Base-by-base conservation (phyloP, 768 basidiomycete genomes). In the Clathrus columnatus region DNA sequence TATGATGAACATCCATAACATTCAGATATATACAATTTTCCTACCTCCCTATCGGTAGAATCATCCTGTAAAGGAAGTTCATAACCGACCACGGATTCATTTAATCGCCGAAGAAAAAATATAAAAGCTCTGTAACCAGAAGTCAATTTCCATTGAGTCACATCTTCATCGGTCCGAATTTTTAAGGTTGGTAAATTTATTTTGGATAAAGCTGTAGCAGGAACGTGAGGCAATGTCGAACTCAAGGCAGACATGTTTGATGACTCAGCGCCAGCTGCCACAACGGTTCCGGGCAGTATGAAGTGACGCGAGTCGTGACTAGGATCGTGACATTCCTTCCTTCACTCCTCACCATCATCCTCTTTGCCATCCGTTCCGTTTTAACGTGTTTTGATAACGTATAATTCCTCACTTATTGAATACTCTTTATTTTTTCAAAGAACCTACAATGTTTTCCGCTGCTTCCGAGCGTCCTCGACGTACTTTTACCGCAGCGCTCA, bases 81-180 rank as follows among this genome's bases (percentile, higher is more conserved):
- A 51, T 74, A 68, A 24, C 86, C 90, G 7, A 85, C 82, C 7
- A 94, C 86, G 5, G 88, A 77, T 58, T 90, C 85, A 56, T 79
- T 89, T 42, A 94, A 70, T 46, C 87, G 77, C 20, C 80, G 81
- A 27, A 94, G 70, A 69, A 93, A 95, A 20, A 86, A 62, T 42
- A 75, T 75, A 64, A 85, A 92, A 61, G 87, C 87, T 56, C 72
- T 69, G 64, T 87, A 95, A 0, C 87, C 87, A 32, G 69, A 75
- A 4, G 86, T 84, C 1, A 61, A 66, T 61, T 79, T 83, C 91
- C 91, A 96, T n/a, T 63, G 58, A 21, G 75, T 73, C 29, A 93
- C 79, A 60, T 91, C 87, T 14, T 77, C 72, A 57, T 92, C 90
- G n/a, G 76, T 77, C 54, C 72, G 77, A 56, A 92, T 91, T 24